Evolutionary conservation across 2,329 filamentous ascomycete genomes (phyloP).

Genomic region (Falciphora oryzae): DNA sequence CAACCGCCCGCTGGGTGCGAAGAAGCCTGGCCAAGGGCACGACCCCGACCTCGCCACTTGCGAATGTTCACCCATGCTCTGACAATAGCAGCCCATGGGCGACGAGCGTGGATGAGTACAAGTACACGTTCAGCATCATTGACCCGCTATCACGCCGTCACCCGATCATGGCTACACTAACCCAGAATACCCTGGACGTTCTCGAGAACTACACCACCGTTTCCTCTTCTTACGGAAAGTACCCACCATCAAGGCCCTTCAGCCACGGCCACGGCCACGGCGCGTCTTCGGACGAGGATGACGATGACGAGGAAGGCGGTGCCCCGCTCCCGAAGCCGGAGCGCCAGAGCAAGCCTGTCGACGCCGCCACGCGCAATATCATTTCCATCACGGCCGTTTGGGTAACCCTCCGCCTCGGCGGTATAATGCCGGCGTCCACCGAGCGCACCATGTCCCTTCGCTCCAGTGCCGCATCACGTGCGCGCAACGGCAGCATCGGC

Average conservation of each 20-base stretch:
- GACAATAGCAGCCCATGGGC: slow-evolving; percentile 23
- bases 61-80: neutral
- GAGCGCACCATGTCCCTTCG: slow-evolving; percentile 11
- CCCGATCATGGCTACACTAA: slow-evolving; percentile 67
- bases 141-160: slow-evolving; percentile 63
- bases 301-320: slow-evolving; percentile 10
- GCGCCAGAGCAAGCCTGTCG: slow-evolving; percentile 31
- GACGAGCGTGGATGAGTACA: slow-evolving; percentile 33
- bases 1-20: slow-evolving; percentile 65
- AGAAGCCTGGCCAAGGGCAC: slow-evolving; percentile 28
- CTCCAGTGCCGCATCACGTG: neutral
- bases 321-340: slow-evolving; percentile 14
- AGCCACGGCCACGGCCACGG: slow-evolving; percentile 14
- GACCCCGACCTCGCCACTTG: neutral
- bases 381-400: slow-evolving; percentile 47
- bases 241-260: slow-evolving; percentile 38
- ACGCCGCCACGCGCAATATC: slow-evolving; percentile 39
- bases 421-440: slow-evolving; percentile 16
- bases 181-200: slow-evolving; percentile 58
- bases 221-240: slow-evolving; percentile 41
- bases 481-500: slow-evolving; percentile 4
- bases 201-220: slow-evolving; percentile 61
- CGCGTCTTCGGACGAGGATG: slow-evolving; percentile 13
- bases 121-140: slow-evolving; percentile 74
- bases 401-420: slow-evolving; percentile 42